Percentiles rank a stretch among this genome's conserved stretches.
phyloP scores from a whole-genome alignment of 441 rosid species.

The Adansonia gregorii region DNA sequence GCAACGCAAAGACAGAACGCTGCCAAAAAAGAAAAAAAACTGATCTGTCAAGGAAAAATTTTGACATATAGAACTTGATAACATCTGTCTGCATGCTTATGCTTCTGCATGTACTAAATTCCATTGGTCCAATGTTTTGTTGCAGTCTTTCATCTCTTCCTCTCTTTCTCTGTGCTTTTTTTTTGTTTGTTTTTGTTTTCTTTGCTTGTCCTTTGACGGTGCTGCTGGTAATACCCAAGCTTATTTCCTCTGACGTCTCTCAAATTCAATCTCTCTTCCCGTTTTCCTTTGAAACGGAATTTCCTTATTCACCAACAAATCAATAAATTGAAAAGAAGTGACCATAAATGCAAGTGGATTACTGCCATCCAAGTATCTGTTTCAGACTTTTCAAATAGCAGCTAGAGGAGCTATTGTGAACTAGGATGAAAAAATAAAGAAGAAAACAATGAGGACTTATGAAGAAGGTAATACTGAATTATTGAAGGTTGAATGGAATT shows the following conservation, averaged over 20 bases:
- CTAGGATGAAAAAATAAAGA: neutral
- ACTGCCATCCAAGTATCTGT: constrained; percentile 21
- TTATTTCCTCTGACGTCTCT: constrained; percentile 33
- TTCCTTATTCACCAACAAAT: constrained; percentile 47
- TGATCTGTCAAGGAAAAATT: neutral
- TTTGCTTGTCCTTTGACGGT: constrained; percentile 15
- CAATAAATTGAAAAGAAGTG: constrained; percentile 34
- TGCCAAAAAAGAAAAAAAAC: neutral
- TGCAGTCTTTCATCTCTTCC: constrained; percentile 15
- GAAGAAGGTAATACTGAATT: constrained; percentile 6
- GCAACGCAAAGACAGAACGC: constrained; percentile 21
- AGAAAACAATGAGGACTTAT: neutral
- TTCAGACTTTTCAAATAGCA: constrained; percentile 6
- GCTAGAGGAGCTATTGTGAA: constrained; percentile 8
- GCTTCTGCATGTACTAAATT: neutral
- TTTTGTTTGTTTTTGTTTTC: neutral
- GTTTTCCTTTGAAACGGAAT: constrained; percentile 30
- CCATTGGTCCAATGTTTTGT: neutral
- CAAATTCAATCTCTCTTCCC: constrained; percentile 31
- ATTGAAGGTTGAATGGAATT: neutral
- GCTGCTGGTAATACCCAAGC: constrained; percentile 30
- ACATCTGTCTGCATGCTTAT: neutral
- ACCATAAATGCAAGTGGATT: constrained; percentile 17
- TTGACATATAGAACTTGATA: neutral
- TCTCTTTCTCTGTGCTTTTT: constrained; percentile 7